Conservation (phyloP, 1,284 basidiomycete genomes). For the Melanopsichium pennsylvanicum region DNA sequence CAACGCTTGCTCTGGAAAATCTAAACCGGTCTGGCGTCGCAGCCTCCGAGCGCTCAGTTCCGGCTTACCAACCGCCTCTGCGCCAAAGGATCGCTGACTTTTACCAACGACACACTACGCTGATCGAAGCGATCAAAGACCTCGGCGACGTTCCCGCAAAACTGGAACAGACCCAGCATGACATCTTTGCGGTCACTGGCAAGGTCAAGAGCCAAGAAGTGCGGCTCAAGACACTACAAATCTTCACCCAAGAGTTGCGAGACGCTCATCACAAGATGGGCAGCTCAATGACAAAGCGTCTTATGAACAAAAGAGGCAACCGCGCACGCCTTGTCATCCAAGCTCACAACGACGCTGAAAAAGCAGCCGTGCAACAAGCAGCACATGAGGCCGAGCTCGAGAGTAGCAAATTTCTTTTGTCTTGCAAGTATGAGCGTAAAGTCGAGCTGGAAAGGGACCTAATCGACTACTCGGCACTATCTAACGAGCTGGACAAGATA, state of each 20-base stretch:
- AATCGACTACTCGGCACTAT: constrained; percentile 13
- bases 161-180: constrained; percentile 26
- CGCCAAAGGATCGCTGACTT: constrained; percentile 23
- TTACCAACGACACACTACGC: constrained; percentile 24
- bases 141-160: constrained; percentile 33
- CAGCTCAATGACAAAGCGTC: constrained; percentile 27
- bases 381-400: constrained; percentile 25
- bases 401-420: constrained; percentile 4
- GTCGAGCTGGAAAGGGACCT: constrained; percentile 18
- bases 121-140: constrained; percentile 14
- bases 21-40: not conserved
- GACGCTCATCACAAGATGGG: constrained; percentile 19
- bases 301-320: constrained; percentile 31
- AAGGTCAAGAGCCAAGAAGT: constrained; percentile 34
- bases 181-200: constrained; percentile 32
- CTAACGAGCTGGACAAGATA: constrained; percentile 20
- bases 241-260: constrained; percentile 16
- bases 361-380: constrained; percentile 17
- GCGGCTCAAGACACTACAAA: constrained; percentile 28
- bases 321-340: constrained; percentile 12
- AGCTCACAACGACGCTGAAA: constrained; percentile 18
- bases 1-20: constrained; percentile 16
- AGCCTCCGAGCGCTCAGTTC: constrained; percentile 19
- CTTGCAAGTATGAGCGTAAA: constrained; percentile 4
- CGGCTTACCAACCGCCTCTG: constrained; percentile 34